Percentiles rank a stretch among this genome's conserved stretches.
phyloP scores from a whole-genome alignment of 371 early-diverging fungal species.

The Apophysomyces ossiformis region DNA sequence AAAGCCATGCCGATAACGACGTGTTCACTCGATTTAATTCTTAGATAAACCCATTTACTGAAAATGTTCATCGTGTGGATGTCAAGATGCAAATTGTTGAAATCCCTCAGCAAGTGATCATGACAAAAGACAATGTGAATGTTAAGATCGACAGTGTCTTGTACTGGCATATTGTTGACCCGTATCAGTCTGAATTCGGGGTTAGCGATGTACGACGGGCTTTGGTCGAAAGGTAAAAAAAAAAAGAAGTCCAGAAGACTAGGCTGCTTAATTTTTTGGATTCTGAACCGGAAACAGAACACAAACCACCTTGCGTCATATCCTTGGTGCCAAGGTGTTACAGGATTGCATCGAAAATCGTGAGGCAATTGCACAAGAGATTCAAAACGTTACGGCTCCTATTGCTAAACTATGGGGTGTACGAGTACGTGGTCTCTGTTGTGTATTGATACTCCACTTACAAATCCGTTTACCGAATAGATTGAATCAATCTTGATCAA shows the following conservation, averaged over 20 bases:
- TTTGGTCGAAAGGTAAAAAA: slow-evolving; percentile 68
- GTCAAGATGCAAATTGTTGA: slow-evolving; percentile 78
- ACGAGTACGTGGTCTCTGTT: slow-evolving; percentile 38
- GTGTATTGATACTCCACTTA: no score
- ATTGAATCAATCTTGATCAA: slow-evolving; percentile 87
- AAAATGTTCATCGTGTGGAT: slow-evolving; percentile 67
- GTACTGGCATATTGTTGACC: slow-evolving; percentile 86
- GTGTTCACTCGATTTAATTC: not conserved
- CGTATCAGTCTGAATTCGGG: slow-evolving; percentile 78
- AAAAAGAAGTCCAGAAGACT: not conserved
- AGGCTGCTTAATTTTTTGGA: not conserved
- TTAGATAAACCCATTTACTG: slow-evolving; percentile 73
- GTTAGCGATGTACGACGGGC: slow-evolving; percentile 78
- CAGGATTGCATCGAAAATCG: slow-evolving; percentile 89
- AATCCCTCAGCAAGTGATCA: slow-evolving; percentile 80
- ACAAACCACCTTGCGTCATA: slow-evolving; percentile 76
- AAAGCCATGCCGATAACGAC: not conserved
- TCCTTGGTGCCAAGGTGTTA: slow-evolving; percentile 63
- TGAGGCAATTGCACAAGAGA: slow-evolving; percentile 83
- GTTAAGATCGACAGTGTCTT: slow-evolving; percentile 85
- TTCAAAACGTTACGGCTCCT: slow-evolving; percentile 72
- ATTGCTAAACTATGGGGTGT: slow-evolving; percentile 83
- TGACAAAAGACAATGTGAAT: slow-evolving; percentile 89
- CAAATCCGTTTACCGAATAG: slow-evolving; percentile 16
- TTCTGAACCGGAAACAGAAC: slow-evolving; percentile 37